Base-by-base conservation (phyloP, 805 yeast species). In the Candida piceae region DNA sequence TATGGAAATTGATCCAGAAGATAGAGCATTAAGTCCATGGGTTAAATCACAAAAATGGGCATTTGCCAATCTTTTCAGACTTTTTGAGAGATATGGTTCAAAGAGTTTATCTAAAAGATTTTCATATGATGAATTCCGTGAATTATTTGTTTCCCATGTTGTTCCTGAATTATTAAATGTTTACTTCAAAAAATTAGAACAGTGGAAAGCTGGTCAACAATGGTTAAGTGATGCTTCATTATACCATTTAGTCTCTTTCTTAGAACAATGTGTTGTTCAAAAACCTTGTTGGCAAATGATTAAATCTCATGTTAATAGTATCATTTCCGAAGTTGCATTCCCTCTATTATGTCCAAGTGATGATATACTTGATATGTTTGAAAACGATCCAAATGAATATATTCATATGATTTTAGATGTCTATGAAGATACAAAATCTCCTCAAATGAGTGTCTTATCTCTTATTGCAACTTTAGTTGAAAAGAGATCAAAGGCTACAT, bases 371-470 rank as follows among this genome's bases (percentile, higher is more conserved):
- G 95, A 85, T 43, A 61, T 76, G 16, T 90, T 85, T 62, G 95
- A 88, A 43, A 76, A 74, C 44, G 97, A 90, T 54, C 97, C 97
- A 7, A 83, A 76, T 34, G 97, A 90, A 57, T 93, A 88, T 56
- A 84, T 93, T 44, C 89, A 85, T 60, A 70, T 81, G 48, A 76
- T 77, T 30, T 69, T 87, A 50, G 87, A 80, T 56, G 63, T 77
- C 29, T 58, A 81, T 48, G 93, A 83, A 36, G 78, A 70, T 28
- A 52, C 64, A 27, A 67, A 61, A 41, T 70, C 87, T 2, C 84
- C 95, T 6, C 95, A 87, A 55, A 66, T 76, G 31, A 94, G 95
- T 2, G 90, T 96, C 2, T 66, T 83, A 36, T 74, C 80, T 8
- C 70, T 93, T 40, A 63, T 93, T 42, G 74, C 74, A 20, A 80